Evolutionary conservation across 768 basidiomycete genomes (phyloP).

Genomic region (Pisolithus sp.): DNA sequence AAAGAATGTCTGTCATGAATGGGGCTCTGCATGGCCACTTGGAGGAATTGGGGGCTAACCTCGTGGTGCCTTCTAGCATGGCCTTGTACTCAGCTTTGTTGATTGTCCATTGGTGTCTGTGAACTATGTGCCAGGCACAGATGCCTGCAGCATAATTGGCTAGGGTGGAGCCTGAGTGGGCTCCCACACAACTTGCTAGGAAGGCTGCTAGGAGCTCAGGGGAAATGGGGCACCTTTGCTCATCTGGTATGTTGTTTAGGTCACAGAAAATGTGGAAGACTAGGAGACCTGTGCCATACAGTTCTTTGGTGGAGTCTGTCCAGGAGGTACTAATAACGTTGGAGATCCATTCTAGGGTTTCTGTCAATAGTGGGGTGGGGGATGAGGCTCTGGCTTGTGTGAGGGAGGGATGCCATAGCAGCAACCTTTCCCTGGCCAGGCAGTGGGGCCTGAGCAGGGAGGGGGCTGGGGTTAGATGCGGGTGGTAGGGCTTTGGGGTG

Average conservation of each 20-base stretch:
- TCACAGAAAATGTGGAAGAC: conserved; percentile 39
- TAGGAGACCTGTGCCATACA: conserved; percentile 36
- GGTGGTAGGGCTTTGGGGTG: no score
- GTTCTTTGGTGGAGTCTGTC: conserved; percentile 24
- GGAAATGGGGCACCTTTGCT: conserved; percentile 23
- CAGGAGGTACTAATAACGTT: conserved; percentile 22
- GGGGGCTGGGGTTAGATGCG: no score
- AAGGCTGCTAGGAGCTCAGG: conserved; percentile 24
- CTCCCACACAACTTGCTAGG: conserved; percentile 24
- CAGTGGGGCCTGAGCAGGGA: no score
- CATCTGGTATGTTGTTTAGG: conserved; percentile 23
- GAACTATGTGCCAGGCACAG: conserved; percentile 37
- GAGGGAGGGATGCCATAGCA: no score
- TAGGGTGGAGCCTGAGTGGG: conserved; percentile 28
- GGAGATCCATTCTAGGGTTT: conserved; percentile 13
- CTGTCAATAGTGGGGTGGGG: not conserved
- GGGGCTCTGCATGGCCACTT: conserved; percentile 7
- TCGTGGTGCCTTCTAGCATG: conserved; percentile 4
- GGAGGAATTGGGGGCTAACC: conserved; percentile 4
- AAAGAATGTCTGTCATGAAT: conserved; percentile 5
- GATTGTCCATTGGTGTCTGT: conserved; percentile 38
- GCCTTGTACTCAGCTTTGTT: conserved; percentile 9
- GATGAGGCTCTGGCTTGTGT: no score
- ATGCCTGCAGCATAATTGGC: conserved; percentile 34
- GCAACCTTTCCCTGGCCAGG: no score